Evolutionary conservation across 2,329 filamentous ascomycete genomes (phyloP).

Genomic region (Didymella sp.): DNA sequence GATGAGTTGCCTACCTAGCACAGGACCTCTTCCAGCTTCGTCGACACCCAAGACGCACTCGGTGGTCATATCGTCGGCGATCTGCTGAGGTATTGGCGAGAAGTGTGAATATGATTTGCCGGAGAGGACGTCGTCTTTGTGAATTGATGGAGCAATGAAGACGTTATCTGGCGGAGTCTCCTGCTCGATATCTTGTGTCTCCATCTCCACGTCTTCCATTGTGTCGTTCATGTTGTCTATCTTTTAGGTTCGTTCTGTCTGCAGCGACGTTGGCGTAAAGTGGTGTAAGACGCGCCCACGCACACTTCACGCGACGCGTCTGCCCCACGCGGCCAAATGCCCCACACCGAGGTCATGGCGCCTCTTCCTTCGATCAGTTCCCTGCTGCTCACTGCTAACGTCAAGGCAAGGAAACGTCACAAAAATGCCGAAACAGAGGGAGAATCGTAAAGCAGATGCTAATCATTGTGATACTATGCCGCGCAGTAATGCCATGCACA

Average conservation of each 20-base stretch:
- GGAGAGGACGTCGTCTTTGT: slow-evolving; percentile 47
- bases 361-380: not conserved
- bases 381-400: too few species aligned
- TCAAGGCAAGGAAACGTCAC: not conserved
- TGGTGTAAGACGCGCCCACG: slow-evolving; percentile 23
- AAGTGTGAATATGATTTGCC: slow-evolving; percentile 59
- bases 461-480: slow-evolving; percentile 2
- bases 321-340: slow-evolving; percentile 38
- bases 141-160: slow-evolving; percentile 58
- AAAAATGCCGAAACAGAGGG: not conserved
- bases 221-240: slow-evolving; percentile 35
- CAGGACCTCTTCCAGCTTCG: slow-evolving; percentile 90
- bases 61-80: slow-evolving; percentile 54
- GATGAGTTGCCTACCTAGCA: slow-evolving; percentile 71
- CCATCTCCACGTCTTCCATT: slow-evolving; percentile 43
- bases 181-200: slow-evolving; percentile 44
- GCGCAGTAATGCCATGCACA: slow-evolving; percentile 11
- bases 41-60: slow-evolving; percentile 87
- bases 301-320: slow-evolving; percentile 35
- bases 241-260: too few species aligned
- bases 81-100: slow-evolving; percentile 52
- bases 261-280: slow-evolving; percentile 13
- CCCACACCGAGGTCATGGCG: not conserved
- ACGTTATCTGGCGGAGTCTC: slow-evolving; percentile 48
- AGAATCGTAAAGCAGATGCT: not conserved